Evolutionary conservation across 2,329 filamentous ascomycete species (phyloP).

Genomic region (Penicillium sp.): DNA sequence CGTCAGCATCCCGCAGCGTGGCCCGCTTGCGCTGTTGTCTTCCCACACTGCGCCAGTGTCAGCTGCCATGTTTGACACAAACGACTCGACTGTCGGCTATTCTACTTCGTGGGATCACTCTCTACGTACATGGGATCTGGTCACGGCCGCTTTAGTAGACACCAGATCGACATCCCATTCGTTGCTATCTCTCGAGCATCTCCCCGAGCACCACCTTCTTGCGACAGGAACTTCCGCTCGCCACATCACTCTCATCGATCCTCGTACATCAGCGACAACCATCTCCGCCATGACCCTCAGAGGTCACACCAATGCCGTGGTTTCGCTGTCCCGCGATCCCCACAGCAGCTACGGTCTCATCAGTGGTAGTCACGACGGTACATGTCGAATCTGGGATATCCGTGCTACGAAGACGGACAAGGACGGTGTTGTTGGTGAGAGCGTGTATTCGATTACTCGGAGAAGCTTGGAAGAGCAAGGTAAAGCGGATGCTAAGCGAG

Average conservation of each 20-base stretch:
- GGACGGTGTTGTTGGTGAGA: conserved; percentile 57
- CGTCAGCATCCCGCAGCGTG: conserved; percentile 57
- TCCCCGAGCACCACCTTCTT: conserved; percentile 57
- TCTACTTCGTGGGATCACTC: conserved; percentile 89
- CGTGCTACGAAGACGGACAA: conserved; percentile 55
- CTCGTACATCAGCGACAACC: conserved; percentile 64
- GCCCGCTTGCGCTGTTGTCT: no score
- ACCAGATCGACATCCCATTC: conserved; percentile 75
- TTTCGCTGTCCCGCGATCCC: conserved; percentile 51
- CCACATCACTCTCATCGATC: conserved; percentile 88
- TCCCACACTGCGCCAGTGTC: no score
- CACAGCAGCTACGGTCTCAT: conserved; percentile 73
- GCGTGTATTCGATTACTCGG: conserved; percentile 65
- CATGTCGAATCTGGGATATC: conserved; percentile 88
- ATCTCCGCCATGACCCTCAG: conserved; percentile 83
- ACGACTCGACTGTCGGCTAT: conserved; percentile 81
- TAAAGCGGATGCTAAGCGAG: conserved; percentile 49
- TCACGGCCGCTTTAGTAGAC: conserved; percentile 68
- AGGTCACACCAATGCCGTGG: conserved; percentile 70
- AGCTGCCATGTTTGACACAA: conserved; percentile 85
- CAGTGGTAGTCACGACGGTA: conserved; percentile 84
- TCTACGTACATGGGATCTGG: conserved; percentile 80
- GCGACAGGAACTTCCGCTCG: conserved; percentile 73
- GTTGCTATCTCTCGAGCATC: conserved; percentile 66
- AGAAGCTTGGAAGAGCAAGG: conserved; percentile 60